These are phyloP conservation scores for Clarkia xantiana DNA, from an alignment of 345 rosid genomes.

Conservation along the genomic window DNA sequence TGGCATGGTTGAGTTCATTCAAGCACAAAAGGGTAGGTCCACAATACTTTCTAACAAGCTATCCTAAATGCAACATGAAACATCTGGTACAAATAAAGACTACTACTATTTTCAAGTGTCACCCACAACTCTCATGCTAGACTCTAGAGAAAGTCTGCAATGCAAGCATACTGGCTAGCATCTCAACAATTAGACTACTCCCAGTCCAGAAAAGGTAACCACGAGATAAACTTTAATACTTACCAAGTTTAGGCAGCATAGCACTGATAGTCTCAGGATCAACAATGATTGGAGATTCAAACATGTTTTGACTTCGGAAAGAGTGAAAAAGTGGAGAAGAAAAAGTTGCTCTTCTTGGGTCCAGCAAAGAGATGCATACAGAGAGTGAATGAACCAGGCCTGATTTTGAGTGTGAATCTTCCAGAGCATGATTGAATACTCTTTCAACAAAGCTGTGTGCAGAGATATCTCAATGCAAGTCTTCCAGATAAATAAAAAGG, in stretches of 20 bases:
- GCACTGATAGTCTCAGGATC: constrained; percentile 69
- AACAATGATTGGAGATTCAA: constrained; percentile 36
- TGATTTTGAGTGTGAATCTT: constrained; percentile 77
- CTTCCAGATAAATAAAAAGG: background rate
- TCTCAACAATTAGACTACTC: background rate
- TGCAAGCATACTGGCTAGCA: too few relatives aligned
- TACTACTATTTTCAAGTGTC: background rate
- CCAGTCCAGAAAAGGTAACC: background rate
- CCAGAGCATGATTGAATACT: constrained; percentile 66
- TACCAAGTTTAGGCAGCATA: constrained; percentile 87
- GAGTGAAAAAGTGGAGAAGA: constrained; percentile 48
- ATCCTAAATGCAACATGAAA: background rate
- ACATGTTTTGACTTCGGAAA: constrained; percentile 49
- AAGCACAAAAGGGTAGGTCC: background rate
- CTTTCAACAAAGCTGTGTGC: constrained; percentile 65
- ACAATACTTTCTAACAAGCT: background rate
- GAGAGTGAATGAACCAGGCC: constrained; percentile 78
- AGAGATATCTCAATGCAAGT: background rate
- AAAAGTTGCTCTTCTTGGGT: constrained; percentile 47
- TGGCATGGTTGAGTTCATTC: too few relatives aligned
- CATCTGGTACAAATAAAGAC: background rate
- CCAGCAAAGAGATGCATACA: constrained; percentile 80
- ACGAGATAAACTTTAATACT: constrained; percentile 6
- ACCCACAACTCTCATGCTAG: too few relatives aligned
- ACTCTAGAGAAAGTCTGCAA: background rate